These are phyloP conservation scores for Dactylellina parvicollis DNA, from an alignment of 2,329 filamentous ascomycete species.

Conservation along the genomic window DNA sequence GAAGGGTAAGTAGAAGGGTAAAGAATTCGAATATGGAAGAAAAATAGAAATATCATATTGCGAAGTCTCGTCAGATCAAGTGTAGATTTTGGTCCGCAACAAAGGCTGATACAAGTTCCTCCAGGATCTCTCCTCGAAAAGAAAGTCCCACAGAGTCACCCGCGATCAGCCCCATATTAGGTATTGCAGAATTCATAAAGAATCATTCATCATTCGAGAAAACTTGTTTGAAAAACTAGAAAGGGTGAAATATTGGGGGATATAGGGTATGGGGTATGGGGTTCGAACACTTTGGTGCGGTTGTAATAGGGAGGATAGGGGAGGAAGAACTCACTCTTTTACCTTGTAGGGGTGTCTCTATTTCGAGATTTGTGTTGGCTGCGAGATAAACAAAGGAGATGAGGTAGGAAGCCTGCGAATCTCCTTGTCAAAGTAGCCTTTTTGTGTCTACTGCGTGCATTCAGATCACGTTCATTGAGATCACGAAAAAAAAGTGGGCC, in stretches of 20 bases:
- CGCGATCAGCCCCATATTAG: constrained; percentile 9
- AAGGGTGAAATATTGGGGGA: background rate
- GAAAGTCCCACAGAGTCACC: constrained; percentile 31
- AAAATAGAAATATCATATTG: too few species aligned
- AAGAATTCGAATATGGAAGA: too few species aligned
- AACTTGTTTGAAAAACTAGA: background rate
- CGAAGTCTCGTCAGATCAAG: constrained; percentile 54
- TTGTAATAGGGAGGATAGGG: too few species aligned
- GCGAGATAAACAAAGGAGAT: constrained; percentile 24
- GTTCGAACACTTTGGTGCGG: too few species aligned
- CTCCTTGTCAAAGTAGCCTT: constrained; percentile 37
- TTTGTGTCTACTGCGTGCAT: background rate
- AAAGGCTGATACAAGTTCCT: background rate
- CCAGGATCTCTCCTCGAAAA: constrained; percentile 37
- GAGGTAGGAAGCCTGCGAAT: constrained; percentile 36
- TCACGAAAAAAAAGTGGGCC: too few species aligned
- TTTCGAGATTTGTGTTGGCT: constrained; percentile 15
- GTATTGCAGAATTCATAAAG: constrained; percentile 55
- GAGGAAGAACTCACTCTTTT: background rate
- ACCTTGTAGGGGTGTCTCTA: background rate
- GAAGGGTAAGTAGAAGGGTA: too few species aligned
- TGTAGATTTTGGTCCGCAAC: constrained; percentile 54
- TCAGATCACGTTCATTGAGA: background rate
- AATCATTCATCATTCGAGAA: constrained; percentile 55
- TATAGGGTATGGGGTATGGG: too few species aligned